These are phyloP conservation scores for Phytophthora macrochlamydospora DNA, from an alignment of 352 stramenopile genomes.

Conservation along the genomic window DNA sequence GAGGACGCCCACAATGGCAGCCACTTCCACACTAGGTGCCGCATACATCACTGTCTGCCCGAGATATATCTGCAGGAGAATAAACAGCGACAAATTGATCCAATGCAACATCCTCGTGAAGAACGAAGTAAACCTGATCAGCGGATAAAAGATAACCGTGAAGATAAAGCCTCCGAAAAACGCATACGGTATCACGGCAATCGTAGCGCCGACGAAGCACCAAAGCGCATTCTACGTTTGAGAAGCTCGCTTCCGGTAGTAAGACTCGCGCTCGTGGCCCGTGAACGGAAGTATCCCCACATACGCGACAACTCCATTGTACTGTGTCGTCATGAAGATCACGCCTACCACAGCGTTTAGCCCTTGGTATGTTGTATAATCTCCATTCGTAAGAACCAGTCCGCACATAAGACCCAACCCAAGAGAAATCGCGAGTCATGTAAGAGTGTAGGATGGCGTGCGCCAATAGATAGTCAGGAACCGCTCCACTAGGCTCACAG, in stretches of 20 bases:
- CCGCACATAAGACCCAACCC: not conserved
- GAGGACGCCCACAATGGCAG: not conserved
- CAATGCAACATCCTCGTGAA: not conserved
- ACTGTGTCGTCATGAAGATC: not conserved
- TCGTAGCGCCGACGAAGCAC: not conserved
- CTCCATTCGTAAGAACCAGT: not conserved
- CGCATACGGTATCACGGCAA: not conserved
- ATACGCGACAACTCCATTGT: not conserved
- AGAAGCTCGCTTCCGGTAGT: conserved; percentile 1
- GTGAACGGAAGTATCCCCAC: conserved; percentile 34
- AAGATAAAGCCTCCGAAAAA: not conserved
- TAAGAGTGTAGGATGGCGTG: conserved; percentile 7
- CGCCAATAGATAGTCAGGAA: conserved; percentile 46
- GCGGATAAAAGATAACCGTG: not conserved
- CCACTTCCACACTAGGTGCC: not conserved
- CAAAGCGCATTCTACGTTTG: not conserved
- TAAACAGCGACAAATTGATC: conserved; percentile 2
- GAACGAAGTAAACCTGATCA: not conserved
- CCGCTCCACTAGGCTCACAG: conserved; percentile 16
- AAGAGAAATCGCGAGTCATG: not conserved
- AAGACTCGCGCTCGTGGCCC: conserved; percentile 42
- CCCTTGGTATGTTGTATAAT: not conserved
- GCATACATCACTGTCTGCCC: not conserved
- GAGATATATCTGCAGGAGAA: not conserved
- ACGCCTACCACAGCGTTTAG: not conserved